A percentile compares a stretch with the other conserved stretches of the same genome.
Evolutionary conservation across 2,329 filamentous ascomycete genomes (phyloP).

Genomic region (Cladosporium sp.): DNA sequence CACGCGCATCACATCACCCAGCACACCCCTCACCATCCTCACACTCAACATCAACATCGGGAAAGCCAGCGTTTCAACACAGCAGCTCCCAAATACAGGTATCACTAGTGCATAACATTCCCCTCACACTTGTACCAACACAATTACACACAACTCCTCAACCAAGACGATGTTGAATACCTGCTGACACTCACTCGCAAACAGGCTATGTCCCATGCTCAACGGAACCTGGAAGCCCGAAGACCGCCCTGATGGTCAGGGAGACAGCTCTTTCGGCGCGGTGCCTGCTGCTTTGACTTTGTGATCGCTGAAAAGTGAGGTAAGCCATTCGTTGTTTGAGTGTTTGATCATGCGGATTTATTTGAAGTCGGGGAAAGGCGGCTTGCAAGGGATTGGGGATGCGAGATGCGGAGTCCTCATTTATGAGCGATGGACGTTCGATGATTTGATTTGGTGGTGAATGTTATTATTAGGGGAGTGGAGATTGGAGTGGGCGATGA

Average conservation of each 20-base stretch:
- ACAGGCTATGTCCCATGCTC: constrained; percentile 77
- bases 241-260: constrained; percentile 32
- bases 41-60: background rate
- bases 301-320: constrained; percentile 20
- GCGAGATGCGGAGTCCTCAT: background rate
- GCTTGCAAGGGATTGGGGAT: background rate
- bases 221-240: constrained; percentile 64
- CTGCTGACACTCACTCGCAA: constrained; percentile 30
- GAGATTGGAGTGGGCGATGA: background rate
- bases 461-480: background rate
- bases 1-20: background rate
- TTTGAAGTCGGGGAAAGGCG: background rate
- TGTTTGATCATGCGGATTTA: background rate
- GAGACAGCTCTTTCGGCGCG: constrained; percentile 37
- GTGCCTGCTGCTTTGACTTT: constrained; percentile 35
- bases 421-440: background rate
- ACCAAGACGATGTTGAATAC: background rate
- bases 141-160: background rate
- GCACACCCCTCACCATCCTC: background rate
- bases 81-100: constrained; percentile 2
- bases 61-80: constrained; percentile 7
- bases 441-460: background rate
- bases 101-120: background rate
- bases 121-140: background rate
- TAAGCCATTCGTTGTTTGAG: background rate